Percentiles rank a stretch among this genome's conserved stretches.
Conservation (phyloP, 2,329 filamentous ascomycete species). For the Colletotrichum kahawae region DNA sequence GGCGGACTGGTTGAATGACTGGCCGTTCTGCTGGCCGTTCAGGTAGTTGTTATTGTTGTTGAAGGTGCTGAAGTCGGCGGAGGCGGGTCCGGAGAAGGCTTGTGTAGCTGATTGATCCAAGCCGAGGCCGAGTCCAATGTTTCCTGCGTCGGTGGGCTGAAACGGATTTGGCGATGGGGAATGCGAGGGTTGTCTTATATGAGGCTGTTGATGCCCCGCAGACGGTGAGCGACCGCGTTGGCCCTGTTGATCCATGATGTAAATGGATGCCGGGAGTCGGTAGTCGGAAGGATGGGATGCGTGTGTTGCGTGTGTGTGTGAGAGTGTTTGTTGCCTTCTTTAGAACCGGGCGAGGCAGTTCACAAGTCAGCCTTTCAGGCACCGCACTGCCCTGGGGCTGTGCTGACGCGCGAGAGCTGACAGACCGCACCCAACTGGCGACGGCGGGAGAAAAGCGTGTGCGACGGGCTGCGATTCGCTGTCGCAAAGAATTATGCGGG, state of each 20-base stretch:
- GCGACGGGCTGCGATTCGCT: conserved; percentile 16
- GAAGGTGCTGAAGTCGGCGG: conserved; percentile 52
- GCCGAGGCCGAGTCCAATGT: conserved; percentile 61
- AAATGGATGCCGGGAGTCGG: conserved; percentile 12
- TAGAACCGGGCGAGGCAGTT: conserved; percentile 48
- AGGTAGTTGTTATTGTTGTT: conserved; percentile 54
- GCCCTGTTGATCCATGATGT: conserved; percentile 46
- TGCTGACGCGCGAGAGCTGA: conserved; percentile 39
- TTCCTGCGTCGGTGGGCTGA: conserved; percentile 47
- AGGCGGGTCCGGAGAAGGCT: conserved; percentile 42
- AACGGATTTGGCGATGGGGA: conserved; percentile 67
- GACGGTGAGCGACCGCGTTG: conserved; percentile 66
- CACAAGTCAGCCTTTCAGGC: conserved; percentile 49
- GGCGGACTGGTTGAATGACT: conserved; percentile 42
- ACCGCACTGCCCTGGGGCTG: conserved; percentile 46
- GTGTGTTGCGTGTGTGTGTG: neutral
- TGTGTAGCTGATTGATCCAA: conserved; percentile 55
- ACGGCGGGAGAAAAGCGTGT: conserved; percentile 5
- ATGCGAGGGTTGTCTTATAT: conserved; percentile 70
- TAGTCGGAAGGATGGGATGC: conserved; percentile 21
- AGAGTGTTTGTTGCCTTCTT: conserved; percentile 35
- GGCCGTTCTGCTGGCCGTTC: conserved; percentile 50
- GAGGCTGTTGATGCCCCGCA: conserved; percentile 58
- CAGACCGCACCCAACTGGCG: conserved; percentile 26
- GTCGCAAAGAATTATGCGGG: conserved; percentile 6